phyloP scores from a whole-genome alignment of 192 early-diverging fungal species.

The Thamnidium elegans region DNA sequence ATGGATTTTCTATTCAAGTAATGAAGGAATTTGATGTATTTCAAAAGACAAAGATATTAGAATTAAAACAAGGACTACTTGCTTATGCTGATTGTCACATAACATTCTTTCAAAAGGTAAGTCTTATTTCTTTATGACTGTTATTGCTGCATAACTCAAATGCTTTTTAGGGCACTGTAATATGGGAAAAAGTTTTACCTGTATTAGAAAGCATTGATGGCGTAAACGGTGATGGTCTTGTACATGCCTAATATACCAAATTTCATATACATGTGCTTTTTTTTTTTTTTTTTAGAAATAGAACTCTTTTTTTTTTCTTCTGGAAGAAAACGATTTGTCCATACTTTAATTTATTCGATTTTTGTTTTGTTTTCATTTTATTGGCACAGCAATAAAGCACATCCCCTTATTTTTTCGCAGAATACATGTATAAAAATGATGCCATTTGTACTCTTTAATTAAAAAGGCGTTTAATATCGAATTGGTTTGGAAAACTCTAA shows the following conservation, averaged over 20 bases:
- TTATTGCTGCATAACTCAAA: background rate
- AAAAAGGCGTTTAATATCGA: too few species aligned
- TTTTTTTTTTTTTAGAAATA: background rate
- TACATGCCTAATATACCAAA: background rate
- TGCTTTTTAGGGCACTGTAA: conserved; percentile 47
- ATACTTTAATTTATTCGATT: background rate
- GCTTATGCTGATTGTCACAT: conserved; percentile 79
- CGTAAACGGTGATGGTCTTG: conserved; percentile 5
- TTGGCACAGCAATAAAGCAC: background rate
- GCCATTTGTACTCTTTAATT: too few species aligned
- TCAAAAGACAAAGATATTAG: conserved; percentile 71
- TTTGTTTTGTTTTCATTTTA: background rate
- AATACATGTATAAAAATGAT: too few species aligned
- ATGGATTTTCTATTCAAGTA: conserved; percentile 75
- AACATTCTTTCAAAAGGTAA: conserved; percentile 78
- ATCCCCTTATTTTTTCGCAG: too few species aligned
- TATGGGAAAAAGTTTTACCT: conserved; percentile 87
- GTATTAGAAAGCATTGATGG: conserved; percentile 68
- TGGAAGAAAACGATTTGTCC: background rate
- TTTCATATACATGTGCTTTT: background rate
- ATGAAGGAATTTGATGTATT: conserved; percentile 84
- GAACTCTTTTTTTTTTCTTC: background rate
- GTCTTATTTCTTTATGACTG: background rate
- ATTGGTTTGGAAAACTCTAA: too few species aligned
- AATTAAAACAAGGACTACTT: conserved; percentile 73